phyloP scores from a whole-genome alignment of 192 early-diverging fungal genomes.

The Kappamyces sp. region DNA sequence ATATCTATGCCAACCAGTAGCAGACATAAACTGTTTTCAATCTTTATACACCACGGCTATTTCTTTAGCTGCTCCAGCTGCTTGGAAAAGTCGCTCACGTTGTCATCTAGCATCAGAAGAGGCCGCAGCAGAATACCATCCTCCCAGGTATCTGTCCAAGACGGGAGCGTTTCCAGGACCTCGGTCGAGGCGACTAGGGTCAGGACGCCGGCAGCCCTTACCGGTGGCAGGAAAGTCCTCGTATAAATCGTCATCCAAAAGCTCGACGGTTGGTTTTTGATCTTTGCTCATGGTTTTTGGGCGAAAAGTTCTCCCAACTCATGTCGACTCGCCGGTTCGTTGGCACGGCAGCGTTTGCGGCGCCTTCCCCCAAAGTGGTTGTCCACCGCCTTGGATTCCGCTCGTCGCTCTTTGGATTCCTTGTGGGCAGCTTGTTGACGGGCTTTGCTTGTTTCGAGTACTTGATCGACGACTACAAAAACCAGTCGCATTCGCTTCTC shows the following conservation, averaged over 20 bases:
- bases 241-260: conserved; percentile 11
- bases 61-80: conserved; percentile 2
- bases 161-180: neutral
- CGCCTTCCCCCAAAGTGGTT: neutral
- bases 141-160: conserved; percentile 15
- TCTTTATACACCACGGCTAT: too few relatives aligned
- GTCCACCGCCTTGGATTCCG: conserved; percentile 9
- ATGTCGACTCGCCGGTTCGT: neutral
- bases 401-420: conserved; percentile 53
- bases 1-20: too few relatives aligned
- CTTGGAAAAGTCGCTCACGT: neutral
- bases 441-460: conserved; percentile 75
- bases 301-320: neutral
- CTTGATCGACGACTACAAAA: conserved; percentile 81
- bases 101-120: too few relatives aligned
- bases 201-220: neutral
- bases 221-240: conserved; percentile 10
- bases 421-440: conserved; percentile 67
- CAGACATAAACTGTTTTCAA: too few relatives aligned
- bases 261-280: conserved; percentile 1
- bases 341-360: neutral
- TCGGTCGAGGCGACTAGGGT: neutral
- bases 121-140: too few relatives aligned
- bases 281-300: neutral
- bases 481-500: conserved; percentile 62